Evolutionary conservation across 2,329 filamentous ascomycete species (phyloP).

Genomic region (Alternaria arbusti): DNA sequence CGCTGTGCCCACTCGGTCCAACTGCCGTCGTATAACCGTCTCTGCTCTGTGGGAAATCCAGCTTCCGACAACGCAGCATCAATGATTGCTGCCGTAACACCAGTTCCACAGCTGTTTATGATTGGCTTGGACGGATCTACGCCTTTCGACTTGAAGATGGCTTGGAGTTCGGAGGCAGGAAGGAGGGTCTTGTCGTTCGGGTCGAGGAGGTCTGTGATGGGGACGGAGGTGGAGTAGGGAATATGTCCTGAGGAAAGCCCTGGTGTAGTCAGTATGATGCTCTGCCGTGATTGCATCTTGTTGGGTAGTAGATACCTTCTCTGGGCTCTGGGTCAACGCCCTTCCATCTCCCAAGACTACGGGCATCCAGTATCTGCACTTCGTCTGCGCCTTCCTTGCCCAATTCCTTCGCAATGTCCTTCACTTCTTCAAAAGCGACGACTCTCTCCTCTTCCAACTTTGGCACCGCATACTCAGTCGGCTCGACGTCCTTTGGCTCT

Average conservation of each 20-base stretch:
- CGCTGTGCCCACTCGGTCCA: constrained; percentile 89
- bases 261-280: constrained; percentile 8
- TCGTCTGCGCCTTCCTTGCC: constrained; percentile 84
- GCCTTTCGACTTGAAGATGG: constrained; percentile 79
- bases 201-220: constrained; percentile 81
- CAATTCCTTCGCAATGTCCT: constrained; percentile 74
- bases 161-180: constrained; percentile 71
- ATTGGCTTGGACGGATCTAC: constrained; percentile 81
- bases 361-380: constrained; percentile 87
- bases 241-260: constrained; percentile 86
- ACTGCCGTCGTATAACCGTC: constrained; percentile 90
- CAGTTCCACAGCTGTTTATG: constrained; percentile 88
- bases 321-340: constrained; percentile 87
- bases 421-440: constrained; percentile 81
- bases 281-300: no score
- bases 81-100: constrained; percentile 89
- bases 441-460: constrained; percentile 66
- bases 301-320: constrained; percentile 58
- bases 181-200: constrained; percentile 81
- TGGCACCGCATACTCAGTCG: constrained; percentile 52
- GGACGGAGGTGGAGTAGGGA: constrained; percentile 83
- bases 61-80: constrained; percentile 86
- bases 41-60: constrained; percentile 71
- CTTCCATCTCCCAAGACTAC: constrained; percentile 78
- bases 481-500: constrained; percentile 59